Evolutionary conservation across 2,329 filamentous ascomycete genomes (phyloP).

Genomic region (Chrysosphaeria jannelii): DNA sequence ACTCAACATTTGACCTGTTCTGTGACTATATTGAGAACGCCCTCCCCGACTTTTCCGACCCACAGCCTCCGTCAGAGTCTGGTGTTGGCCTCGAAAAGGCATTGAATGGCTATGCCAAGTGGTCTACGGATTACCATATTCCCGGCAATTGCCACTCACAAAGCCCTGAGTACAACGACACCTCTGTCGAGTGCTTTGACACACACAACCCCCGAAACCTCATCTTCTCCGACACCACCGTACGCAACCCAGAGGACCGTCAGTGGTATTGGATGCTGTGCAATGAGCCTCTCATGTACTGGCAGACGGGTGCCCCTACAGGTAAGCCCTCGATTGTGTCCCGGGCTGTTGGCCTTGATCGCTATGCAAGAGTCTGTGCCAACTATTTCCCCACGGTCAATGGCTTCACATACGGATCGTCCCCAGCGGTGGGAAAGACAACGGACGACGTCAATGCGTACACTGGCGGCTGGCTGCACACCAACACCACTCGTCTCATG

Average conservation of each 20-base stretch:
- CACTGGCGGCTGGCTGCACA: conserved; percentile 13
- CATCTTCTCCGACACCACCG: conserved; percentile 10
- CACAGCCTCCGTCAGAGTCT: conserved; percentile 2
- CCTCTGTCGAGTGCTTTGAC: conserved; percentile 11
- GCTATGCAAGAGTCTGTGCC: conserved; percentile 15
- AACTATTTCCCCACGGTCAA: conserved; percentile 12
- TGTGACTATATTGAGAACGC: background rate
- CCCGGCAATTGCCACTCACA: background rate
- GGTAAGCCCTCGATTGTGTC: conserved; percentile 13
- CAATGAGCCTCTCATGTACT: conserved; percentile 14
- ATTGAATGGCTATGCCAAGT: background rate
- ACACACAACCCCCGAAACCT: conserved; percentile 15
- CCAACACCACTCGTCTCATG: conserved; percentile 10
- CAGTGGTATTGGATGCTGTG: conserved; percentile 26
- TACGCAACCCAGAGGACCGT: conserved; percentile 12
- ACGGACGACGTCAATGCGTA: conserved; percentile 10
- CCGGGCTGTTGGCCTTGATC: conserved; percentile 10
- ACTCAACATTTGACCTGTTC: background rate
- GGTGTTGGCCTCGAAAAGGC: conserved; percentile 1
- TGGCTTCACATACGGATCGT: conserved; percentile 8
- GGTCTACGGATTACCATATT: background rate
- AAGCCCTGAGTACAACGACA: background rate
- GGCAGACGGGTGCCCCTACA: conserved; percentile 15
- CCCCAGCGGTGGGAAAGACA: conserved; percentile 7
- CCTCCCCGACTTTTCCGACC: background rate